Evolutionary conservation across 768 basidiomycete genomes (phyloP).

Genomic region (Kockovaella imperatae): DNA sequence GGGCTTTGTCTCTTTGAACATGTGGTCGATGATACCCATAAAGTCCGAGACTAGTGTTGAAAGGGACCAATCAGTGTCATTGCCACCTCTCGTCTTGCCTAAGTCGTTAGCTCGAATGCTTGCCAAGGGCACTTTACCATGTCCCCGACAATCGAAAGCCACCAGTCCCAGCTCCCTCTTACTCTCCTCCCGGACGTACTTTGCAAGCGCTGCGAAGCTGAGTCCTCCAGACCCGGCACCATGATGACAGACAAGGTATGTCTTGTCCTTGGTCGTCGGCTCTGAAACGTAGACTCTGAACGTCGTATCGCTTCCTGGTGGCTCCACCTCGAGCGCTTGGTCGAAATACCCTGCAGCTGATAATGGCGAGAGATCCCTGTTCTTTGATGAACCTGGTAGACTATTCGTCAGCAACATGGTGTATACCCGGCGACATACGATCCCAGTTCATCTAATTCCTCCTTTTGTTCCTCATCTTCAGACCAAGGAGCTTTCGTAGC

Average conservation of each 20-base stretch:
- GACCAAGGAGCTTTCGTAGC: conserved; percentile 43
- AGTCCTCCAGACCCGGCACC: conserved; percentile 91
- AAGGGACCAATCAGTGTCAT: conserved; percentile 58
- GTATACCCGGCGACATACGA: conserved; percentile 11
- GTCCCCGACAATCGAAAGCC: conserved; percentile 72
- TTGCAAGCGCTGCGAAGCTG: conserved; percentile 84
- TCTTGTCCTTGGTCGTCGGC: conserved; percentile 48
- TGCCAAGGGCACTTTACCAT: conserved; percentile 56
- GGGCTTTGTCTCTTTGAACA: conserved; percentile 70
- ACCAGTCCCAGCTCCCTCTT: conserved; percentile 72
- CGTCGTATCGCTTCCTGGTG: conserved; percentile 57
- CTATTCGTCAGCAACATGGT: conserved; percentile 1
- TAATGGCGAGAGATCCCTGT: conserved; percentile 58
- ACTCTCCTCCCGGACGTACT: conserved; percentile 58
- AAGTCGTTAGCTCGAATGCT: neutral
- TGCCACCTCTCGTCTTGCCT: conserved; percentile 58
- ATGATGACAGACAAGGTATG: conserved; percentile 85
- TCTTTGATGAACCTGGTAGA: conserved; percentile 7
- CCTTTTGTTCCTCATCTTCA: conserved; percentile 54
- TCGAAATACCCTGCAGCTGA: conserved; percentile 69
- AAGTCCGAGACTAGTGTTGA: conserved; percentile 67
- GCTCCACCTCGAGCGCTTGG: conserved; percentile 68
- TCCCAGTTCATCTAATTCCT: conserved; percentile 59
- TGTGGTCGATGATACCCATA: conserved; percentile 56
- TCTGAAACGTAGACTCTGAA: conserved; percentile 78